Conservation (phyloP, 1,284 basidiomycete genomes). For the Tilletia caries region DNA sequence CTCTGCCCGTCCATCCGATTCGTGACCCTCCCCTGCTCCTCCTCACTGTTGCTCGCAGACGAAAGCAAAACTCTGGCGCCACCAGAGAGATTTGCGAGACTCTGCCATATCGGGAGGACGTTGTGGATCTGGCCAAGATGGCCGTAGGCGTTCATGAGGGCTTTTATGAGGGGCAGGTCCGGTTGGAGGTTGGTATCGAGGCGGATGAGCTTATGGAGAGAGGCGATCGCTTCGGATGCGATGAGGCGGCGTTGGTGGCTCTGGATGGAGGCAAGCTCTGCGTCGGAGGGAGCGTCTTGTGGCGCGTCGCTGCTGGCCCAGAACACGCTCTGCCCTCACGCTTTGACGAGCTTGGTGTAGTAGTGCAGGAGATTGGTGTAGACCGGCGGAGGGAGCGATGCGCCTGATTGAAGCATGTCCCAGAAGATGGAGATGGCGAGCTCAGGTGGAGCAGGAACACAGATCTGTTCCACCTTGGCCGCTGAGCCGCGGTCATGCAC, state of each 20-base stretch:
- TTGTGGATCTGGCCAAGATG: slow-evolving; percentile 68
- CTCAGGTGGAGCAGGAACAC: slow-evolving; percentile 7
- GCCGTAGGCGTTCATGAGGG: slow-evolving; percentile 85
- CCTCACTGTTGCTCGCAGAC: too few species aligned
- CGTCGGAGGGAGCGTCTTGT: background rate
- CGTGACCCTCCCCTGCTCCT: too few species aligned
- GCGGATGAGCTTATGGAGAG: slow-evolving; percentile 69
- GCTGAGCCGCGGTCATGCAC: too few species aligned
- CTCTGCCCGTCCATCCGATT: slow-evolving; percentile 1
- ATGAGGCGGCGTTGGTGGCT: background rate
- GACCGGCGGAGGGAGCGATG: background rate
- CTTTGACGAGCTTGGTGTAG: background rate
- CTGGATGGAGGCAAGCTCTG: background rate
- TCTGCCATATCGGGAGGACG: slow-evolving; percentile 76
- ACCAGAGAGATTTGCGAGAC: slow-evolving; percentile 56
- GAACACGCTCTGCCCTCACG: background rate
- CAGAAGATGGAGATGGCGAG: slow-evolving; percentile 9
- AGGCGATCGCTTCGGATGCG: background rate
- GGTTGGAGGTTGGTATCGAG: slow-evolving; percentile 72
- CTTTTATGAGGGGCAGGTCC: slow-evolving; percentile 74
- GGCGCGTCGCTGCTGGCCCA: background rate
- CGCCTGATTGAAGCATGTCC: slow-evolving; percentile 9
- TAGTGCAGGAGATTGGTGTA: slow-evolving; percentile 2
- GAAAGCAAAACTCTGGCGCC: slow-evolving; percentile 52
- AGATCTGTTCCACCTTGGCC: background rate